These are phyloP conservation scores for Entelexis paramagnoliae DNA, from an alignment of 1,139 yeast genomes.

Conservation along the genomic window DNA sequence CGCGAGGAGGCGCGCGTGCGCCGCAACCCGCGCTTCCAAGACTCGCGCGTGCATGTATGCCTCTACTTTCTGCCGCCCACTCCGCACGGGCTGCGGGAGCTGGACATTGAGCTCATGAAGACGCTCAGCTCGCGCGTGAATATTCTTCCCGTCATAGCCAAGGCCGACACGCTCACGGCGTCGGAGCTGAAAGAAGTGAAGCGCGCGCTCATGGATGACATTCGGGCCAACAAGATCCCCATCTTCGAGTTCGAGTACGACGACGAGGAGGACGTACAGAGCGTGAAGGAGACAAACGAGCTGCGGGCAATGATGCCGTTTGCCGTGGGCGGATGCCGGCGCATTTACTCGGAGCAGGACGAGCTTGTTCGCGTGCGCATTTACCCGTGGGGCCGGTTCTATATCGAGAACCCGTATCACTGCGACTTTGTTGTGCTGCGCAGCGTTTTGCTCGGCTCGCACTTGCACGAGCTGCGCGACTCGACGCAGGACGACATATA, in stretches of 20 bases:
- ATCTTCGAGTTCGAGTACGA: conserved; percentile 61
- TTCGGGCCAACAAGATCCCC: conserved; percentile 67
- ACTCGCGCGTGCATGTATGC: conserved; percentile 63
- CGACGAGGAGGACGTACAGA: conserved; percentile 48
- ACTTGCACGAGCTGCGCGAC: conserved; percentile 85
- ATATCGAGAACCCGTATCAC: conserved; percentile 71
- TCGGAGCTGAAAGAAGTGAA: conserved; percentile 62
- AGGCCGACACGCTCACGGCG: conserved; percentile 77
- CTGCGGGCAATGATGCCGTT: conserved; percentile 73
- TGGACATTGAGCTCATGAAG: conserved; percentile 69
- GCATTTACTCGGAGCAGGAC: conserved; percentile 47
- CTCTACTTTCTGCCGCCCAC: conserved; percentile 63
- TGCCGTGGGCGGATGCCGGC: conserved; percentile 72
- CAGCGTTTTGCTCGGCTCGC: conserved; percentile 80
- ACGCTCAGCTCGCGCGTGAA: conserved; percentile 71
- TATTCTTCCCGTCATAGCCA: conserved; percentile 76
- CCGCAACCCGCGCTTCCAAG: conserved; percentile 67
- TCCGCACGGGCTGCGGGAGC: conserved; percentile 64
- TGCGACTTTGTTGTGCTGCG: conserved; percentile 79
- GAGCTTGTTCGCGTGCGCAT: conserved; percentile 57
- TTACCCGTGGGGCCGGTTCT: conserved; percentile 91
- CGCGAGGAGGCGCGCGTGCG: conserved; percentile 85
- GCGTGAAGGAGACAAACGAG: conserved; percentile 69
- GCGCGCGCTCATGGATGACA: conserved; percentile 55
- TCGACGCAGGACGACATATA: conserved; percentile 84